A percentile compares a stretch with the other conserved stretches of the same genome.
These are phyloP conservation scores for Talaromyces verruculosus DNA, from an alignment of 2,329 filamentous ascomycete genomes.

Conservation along the genomic window DNA sequence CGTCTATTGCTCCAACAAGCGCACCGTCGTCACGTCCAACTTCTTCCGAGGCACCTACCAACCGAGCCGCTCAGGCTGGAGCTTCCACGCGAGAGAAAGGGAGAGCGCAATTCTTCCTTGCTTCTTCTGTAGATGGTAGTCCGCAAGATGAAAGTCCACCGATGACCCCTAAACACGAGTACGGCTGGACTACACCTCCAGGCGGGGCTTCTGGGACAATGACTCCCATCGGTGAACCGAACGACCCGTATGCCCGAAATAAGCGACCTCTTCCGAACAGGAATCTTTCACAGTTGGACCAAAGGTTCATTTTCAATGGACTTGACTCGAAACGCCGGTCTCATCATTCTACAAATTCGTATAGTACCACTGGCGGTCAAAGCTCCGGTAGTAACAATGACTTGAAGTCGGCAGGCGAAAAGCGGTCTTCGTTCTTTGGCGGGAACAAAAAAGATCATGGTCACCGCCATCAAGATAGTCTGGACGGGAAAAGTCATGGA, in stretches of 20 bases:
- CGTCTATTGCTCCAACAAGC: constrained; percentile 32
- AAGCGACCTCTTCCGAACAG: constrained; percentile 70
- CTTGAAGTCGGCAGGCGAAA: constrained; percentile 40
- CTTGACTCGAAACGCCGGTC: constrained; percentile 67
- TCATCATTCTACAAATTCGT: constrained; percentile 44
- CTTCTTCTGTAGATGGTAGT: constrained; percentile 52
- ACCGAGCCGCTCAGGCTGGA: constrained; percentile 47
- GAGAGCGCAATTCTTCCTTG: constrained; percentile 57
- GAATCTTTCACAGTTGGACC: constrained; percentile 68
- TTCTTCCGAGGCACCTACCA: constrained; percentile 42
- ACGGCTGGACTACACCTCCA: constrained; percentile 47
- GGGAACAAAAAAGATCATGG: constrained; percentile 52
- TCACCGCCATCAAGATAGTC: constrained; percentile 36
- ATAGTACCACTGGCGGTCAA: background rate
- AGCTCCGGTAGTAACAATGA: constrained; percentile 8
- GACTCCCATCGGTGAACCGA: constrained; percentile 73
- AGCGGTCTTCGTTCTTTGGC: constrained; percentile 55
- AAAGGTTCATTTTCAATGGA: constrained; percentile 78
- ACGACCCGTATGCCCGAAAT: constrained; percentile 84
- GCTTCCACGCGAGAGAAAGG: constrained; percentile 44
- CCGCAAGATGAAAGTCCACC: constrained; percentile 65
- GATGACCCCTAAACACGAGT: constrained; percentile 53
- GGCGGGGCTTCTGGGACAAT: constrained; percentile 67
- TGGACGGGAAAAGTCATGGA: constrained; percentile 59
- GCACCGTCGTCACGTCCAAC: constrained; percentile 42